Conservation (phyloP, 495 filamentous ascomycete species). For the Apodospora peruviana region DNA sequence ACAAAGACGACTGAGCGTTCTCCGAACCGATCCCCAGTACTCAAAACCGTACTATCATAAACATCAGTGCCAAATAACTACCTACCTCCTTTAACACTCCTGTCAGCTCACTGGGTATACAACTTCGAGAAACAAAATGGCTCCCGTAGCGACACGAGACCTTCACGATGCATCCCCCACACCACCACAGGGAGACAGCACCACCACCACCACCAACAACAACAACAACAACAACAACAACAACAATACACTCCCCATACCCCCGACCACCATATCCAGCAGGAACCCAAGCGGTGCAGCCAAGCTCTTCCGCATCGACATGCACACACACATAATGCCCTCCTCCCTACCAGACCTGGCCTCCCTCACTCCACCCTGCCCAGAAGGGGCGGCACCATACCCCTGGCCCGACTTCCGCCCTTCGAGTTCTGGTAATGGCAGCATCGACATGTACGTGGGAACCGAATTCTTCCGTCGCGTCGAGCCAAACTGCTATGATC, state of each 20-base stretch:
- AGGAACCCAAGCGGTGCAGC: no score
- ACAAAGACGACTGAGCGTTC: no score
- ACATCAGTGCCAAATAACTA: not conserved
- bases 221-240: not conserved
- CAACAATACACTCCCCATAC: not conserved
- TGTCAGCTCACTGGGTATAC: not conserved
- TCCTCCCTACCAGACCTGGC: slow-evolving; percentile 15
- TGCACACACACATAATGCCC: slow-evolving; percentile 30
- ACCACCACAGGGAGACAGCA: not conserved
- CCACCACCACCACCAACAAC: no score
- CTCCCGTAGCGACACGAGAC: slow-evolving; percentile 6
- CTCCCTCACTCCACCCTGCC: slow-evolving; percentile 2
- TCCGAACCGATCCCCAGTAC: no score
- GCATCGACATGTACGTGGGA: slow-evolving; percentile 27
- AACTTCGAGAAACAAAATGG: slow-evolving; percentile 3
- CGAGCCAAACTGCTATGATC: slow-evolving; percentile 17
- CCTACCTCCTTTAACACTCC: not conserved
- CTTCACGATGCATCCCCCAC: not conserved
- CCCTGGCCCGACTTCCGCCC: slow-evolving; percentile 21
- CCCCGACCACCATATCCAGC: no score
- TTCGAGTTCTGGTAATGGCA: slow-evolving; percentile 4
- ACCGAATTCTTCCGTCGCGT: slow-evolving; percentile 22
- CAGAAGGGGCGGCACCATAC: slow-evolving; percentile 4
- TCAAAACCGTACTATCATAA: not conserved
- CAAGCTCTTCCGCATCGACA: slow-evolving; percentile 26